These are phyloP conservation scores for Suillus spraguei DNA, from an alignment of 768 basidiomycete species.

Conservation along the genomic window DNA sequence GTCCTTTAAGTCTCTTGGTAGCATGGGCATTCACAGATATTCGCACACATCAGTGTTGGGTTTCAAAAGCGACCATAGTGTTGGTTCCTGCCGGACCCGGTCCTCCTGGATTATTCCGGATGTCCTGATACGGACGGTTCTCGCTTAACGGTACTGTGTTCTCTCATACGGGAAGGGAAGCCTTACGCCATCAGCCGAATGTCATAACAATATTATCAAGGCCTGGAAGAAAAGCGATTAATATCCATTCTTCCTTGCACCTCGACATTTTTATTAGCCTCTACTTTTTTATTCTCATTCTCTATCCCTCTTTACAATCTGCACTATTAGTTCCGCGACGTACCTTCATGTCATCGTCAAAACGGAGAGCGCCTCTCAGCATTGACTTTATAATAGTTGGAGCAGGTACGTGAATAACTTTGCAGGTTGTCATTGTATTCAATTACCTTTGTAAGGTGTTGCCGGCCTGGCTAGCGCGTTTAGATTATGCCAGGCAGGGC, in stretches of 20 bases:
- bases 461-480: conserved; percentile 62
- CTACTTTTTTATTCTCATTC: not conserved
- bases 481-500: conserved; percentile 58
- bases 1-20: not conserved
- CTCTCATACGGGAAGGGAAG: conserved; percentile 7
- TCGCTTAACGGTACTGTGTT: not conserved
- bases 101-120: not conserved
- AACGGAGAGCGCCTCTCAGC: conserved; percentile 24
- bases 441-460: conserved; percentile 33
- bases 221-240: conserved; percentile 16
- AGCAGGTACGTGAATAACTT: conserved; percentile 25
- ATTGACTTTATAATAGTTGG: conserved; percentile 36
- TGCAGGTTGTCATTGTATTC: not conserved
- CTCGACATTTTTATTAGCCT: conserved; percentile 5
- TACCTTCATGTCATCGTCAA: conserved; percentile 13
- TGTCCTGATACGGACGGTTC: not conserved
- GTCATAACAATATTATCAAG: not conserved
- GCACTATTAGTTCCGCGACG: not conserved
- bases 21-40: not conserved
- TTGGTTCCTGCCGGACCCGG: conserved; percentile 1
- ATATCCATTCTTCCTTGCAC: conserved; percentile 17
- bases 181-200: conserved; percentile 3
- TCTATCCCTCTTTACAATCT: not conserved
- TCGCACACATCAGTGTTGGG: not conserved
- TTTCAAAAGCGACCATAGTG: not conserved